These are phyloP conservation scores for Nakaseomyces bracarensis DNA, from an alignment of 1,139 yeast genomes.

Conservation along the genomic window DNA sequence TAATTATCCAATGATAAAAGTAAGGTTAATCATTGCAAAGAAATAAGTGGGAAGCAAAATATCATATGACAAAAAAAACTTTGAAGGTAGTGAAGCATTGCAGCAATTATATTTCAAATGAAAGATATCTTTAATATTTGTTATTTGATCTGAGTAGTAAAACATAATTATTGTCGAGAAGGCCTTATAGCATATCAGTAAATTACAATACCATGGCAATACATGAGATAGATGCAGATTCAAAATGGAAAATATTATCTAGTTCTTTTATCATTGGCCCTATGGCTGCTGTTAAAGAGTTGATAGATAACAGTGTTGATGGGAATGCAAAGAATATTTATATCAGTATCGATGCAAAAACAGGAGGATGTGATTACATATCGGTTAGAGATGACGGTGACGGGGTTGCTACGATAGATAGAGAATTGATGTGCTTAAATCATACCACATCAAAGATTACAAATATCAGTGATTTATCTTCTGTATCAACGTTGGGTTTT, in stretches of 20 bases:
- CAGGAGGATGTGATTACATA: constrained; percentile 47
- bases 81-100: too few relatives aligned
- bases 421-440: constrained; percentile 43
- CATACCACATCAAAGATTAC: constrained; percentile 56
- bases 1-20: too few relatives aligned
- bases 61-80: too few relatives aligned
- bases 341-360: constrained; percentile 48
- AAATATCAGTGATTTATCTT: constrained; percentile 36
- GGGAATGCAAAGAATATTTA: constrained; percentile 47
- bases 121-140: too few relatives aligned
- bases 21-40: too few relatives aligned
- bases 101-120: too few relatives aligned
- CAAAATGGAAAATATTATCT: constrained; percentile 17
- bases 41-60: too few relatives aligned
- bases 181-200: too few relatives aligned
- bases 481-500: constrained; percentile 48
- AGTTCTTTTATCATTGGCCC: constrained; percentile 30
- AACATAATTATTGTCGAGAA: too few relatives aligned
- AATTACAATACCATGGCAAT: constrained; percentile 11
- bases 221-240: constrained; percentile 9
- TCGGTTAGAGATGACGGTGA: constrained; percentile 59
- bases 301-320: constrained; percentile 65
- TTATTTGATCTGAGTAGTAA: too few relatives aligned
- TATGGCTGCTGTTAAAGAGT: constrained; percentile 47
- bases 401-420: constrained; percentile 47